A percentile compares a stretch with the other conserved stretches of the same genome.
Evolutionary conservation across 2,329 filamentous ascomycete genomes (phyloP).

Genomic region (Phoma sp.): DNA sequence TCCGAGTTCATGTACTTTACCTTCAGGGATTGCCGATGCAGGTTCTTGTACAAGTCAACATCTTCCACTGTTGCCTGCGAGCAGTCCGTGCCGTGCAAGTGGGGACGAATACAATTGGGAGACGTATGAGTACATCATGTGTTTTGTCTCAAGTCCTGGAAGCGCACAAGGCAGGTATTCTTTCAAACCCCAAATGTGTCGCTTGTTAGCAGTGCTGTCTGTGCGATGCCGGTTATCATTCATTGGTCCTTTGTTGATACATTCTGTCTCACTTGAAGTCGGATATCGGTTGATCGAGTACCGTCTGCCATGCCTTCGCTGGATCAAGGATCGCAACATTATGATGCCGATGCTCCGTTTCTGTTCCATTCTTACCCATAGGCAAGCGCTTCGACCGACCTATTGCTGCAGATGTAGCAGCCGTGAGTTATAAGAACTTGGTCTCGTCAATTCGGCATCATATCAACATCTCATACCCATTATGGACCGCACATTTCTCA

Average conservation of each 20-base stretch:
- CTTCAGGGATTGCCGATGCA: no score
- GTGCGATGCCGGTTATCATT: no score
- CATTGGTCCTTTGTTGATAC: no score
- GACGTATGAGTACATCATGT: not conserved
- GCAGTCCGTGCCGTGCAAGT: not conserved
- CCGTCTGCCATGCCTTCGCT: no score
- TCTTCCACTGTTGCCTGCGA: not conserved
- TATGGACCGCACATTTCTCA: conserved; percentile 1
- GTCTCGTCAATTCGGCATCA: not conserved
- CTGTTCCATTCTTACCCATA: not conserved
- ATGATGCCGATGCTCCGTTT: not conserved
- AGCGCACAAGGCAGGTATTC: not conserved
- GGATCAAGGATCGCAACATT: not conserved
- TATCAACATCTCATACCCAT: not conserved
- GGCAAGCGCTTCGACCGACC: not conserved
- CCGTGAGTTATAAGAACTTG: not conserved
- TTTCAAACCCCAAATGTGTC: no score
- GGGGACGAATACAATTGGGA: not conserved
- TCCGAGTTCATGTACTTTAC: no score
- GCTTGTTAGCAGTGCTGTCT: no score
- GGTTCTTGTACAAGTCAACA: not conserved
- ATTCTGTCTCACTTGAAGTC: not conserved
- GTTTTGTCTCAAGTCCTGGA: not conserved
- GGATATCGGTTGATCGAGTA: not conserved
- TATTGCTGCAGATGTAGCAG: not conserved